phyloP scores from a whole-genome alignment of 2,329 filamentous ascomycete genomes.

The Colletotrichum abscissum region DNA sequence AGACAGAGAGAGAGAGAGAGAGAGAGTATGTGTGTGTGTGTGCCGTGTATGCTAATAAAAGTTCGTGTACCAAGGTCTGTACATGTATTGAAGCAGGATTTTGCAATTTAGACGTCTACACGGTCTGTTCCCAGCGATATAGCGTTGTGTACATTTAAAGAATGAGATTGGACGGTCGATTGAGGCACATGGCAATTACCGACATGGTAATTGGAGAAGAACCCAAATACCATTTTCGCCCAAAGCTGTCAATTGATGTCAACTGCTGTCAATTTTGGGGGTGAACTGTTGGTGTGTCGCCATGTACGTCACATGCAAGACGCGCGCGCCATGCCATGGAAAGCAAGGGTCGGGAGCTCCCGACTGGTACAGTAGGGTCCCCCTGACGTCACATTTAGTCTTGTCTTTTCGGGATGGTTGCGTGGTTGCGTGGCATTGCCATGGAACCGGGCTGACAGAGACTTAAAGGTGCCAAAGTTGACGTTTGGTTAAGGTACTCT shows the following conservation, averaged over 20 bases:
- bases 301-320: slow-evolving; percentile 32
- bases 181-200: background rate
- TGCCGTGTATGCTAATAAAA: background rate
- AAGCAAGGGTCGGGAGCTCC: slow-evolving; percentile 32
- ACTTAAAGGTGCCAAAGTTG: background rate
- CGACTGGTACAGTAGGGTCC: slow-evolving; percentile 28
- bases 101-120: background rate
- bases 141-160: background rate
- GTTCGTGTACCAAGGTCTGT: too few relatives aligned
- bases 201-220: background rate
- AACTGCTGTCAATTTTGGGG: background rate
- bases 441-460: background rate
- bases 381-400: slow-evolving; percentile 26
- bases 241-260: background rate
- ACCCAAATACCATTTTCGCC: background rate
- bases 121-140: background rate
- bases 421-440: background rate
- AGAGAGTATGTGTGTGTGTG: background rate
- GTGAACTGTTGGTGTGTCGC: background rate
- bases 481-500: background rate
- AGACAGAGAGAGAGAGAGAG: background rate
- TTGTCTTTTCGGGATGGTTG: background rate
- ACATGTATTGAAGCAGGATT: background rate
- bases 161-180: background rate
- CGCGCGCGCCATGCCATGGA: background rate